Conservation (phyloP, 2,329 filamentous ascomycete species). For the Xylaria sp. region DNA sequence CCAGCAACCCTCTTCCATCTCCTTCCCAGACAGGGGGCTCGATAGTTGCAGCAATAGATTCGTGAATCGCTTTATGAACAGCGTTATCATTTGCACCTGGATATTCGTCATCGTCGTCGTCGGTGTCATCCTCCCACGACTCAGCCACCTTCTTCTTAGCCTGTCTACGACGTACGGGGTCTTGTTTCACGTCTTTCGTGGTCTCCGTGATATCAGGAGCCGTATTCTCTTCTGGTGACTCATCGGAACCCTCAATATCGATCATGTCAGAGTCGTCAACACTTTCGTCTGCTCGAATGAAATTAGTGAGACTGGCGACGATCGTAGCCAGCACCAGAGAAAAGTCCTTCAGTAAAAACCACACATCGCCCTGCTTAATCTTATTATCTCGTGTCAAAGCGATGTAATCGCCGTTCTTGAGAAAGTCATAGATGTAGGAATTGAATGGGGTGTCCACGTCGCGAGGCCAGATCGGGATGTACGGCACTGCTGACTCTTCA, state of each 20-base stretch:
- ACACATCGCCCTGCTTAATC: constrained; percentile 74
- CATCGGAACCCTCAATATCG: constrained; percentile 54
- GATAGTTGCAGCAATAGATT: neutral
- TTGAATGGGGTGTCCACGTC: constrained; percentile 67
- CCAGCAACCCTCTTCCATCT: constrained; percentile 60
- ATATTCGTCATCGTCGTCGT: constrained; percentile 48
- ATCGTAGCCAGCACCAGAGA: constrained; percentile 74
- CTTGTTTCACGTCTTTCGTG: neutral
- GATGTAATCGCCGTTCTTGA: constrained; percentile 73
- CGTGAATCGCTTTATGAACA: neutral
- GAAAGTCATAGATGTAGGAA: constrained; percentile 80
- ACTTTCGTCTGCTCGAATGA: constrained; percentile 61
- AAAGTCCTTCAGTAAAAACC: constrained; percentile 75
- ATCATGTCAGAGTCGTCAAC: constrained; percentile 58
- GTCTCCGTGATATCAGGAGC: neutral
- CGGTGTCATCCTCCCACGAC: constrained; percentile 59
- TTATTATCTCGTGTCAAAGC: constrained; percentile 72
- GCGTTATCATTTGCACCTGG: constrained; percentile 6
- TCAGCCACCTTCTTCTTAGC: constrained; percentile 60
- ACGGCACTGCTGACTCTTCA: constrained; percentile 77
- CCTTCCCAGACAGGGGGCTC: constrained; percentile 38
- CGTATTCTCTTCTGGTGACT: constrained; percentile 44
- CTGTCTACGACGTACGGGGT: constrained; percentile 3
- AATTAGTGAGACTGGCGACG: constrained; percentile 69
- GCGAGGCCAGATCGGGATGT: constrained; percentile 70